Base-by-base conservation (phyloP, 2,329 filamentous ascomycete species). In the Hypomyces rosellus region DNA sequence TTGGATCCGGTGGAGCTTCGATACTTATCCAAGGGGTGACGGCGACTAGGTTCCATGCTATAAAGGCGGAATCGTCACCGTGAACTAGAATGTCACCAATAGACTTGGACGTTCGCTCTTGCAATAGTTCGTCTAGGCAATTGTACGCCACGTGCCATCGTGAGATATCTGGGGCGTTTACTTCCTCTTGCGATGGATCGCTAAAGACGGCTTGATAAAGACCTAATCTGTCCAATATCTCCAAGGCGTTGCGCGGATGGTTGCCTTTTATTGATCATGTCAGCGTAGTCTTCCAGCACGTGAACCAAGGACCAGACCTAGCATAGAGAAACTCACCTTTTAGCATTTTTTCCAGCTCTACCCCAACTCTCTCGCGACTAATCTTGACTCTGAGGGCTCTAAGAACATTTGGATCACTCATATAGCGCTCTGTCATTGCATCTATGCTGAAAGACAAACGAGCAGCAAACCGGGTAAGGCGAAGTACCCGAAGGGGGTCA, bases 401-500 rank as follows among this genome's bases (percentile, higher is more conserved):
- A 52, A 91, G 78, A 45, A 99, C 93, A n/a, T 79, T 76, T n/a
- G 71, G 64, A 57, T 95, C 78, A 12, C 77, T 78, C 92, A 99
- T 99, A 20, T 81, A 85, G 39, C 73, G 63, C 61, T 86, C 80
- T 0, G 86, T 85, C 30, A 77, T 74, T 0, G 74, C 65, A 55
- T 95, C 87, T 55, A 99, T 95, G 9, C 68, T 72, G 64, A 96
- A 99, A 42, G 78, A 76, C 7, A 97, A 75, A 16, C 91, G 80
- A 61, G 89, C 95, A 4, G 92, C 89, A 69, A 99, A 97, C 50
- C 93, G 82, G 45, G 99, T 86, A 47, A 97, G 74, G 44, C 92
- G 82, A 54, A 97, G 72, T 3, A 97, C 87, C 15, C 93, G 80
- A 20, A 99, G 73, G 12, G 93, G 93, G 62, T 97, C 92, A 63